Conservation (phyloP, 805 yeast species). For the Barnettozyma salicaria region DNA sequence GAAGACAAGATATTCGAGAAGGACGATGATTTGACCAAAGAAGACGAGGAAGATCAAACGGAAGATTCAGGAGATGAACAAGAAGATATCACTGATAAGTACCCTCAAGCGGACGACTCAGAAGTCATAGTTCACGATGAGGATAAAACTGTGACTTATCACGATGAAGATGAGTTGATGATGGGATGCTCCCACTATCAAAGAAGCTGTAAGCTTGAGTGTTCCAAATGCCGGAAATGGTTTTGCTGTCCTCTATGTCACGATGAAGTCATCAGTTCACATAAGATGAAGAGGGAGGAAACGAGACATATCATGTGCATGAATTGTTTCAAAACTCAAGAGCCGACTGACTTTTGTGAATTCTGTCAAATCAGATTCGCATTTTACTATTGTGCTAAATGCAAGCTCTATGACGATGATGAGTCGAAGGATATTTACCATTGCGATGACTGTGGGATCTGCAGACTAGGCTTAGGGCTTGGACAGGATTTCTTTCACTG, state of each 20-base stretch:
- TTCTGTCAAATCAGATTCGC: conserved; percentile 66
- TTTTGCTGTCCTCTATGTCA: conserved; percentile 83
- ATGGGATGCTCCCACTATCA: conserved; percentile 83
- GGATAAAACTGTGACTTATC: conserved; percentile 46
- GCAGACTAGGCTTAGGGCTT: conserved; percentile 82
- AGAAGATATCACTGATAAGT: conserved; percentile 11
- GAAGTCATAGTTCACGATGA: conserved; percentile 36
- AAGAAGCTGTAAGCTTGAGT: conserved; percentile 77
- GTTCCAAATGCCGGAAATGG: conserved; percentile 71
- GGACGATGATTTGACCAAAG: conserved; percentile 10
- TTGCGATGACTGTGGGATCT: conserved; percentile 89
- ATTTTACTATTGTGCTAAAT: conserved; percentile 67
- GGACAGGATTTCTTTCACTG: conserved; percentile 92
- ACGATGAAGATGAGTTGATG: conserved; percentile 36
- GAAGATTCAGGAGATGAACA: conserved; percentile 10
- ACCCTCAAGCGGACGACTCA: conserved; percentile 15
- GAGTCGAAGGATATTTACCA: conserved; percentile 78
- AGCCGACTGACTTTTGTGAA: conserved; percentile 62
- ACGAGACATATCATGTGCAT: conserved; percentile 74
- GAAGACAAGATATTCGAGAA: conserved; percentile 8
- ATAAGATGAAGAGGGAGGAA: conserved; percentile 51
- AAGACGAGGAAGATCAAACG: conserved; percentile 20
- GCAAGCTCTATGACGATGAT: conserved; percentile 82
- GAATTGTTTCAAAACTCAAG: conserved; percentile 71
- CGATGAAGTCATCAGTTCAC: conserved; percentile 49